Base-by-base conservation (phyloP, 306 rosid genomes). In the Adenanthera pavonina region DNA sequence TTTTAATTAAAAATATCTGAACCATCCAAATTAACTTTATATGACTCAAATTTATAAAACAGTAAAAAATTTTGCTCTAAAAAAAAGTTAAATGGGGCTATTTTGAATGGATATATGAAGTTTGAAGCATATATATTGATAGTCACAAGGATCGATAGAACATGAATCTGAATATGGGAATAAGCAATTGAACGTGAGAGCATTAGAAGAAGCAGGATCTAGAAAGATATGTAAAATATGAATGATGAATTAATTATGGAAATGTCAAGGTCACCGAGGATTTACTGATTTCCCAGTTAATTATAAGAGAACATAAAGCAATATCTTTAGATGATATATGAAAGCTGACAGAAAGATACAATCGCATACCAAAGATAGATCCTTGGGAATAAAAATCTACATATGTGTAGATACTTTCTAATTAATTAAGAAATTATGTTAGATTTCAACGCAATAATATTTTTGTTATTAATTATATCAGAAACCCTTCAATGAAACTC, bases 311-410 rank as follows among this genome's bases (percentile, higher is more conserved):
- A 57, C 8, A 33, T 33, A 25, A 30, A 60, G 66, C 36, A 60
- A 12, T 12, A 61, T 61, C 9, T 61, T 33, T 13, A 14, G 40
- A 61, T 61, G 14, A 33, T 61, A 38, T 34, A 34, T 30, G 40
- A 61, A 61, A 61, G 68, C 68, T 0, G 68, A 61, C 33, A 10
- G 44, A 47, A 2, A 13, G 35, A 57, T 33, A 8, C 64, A 57
- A 57, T 0, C 9, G 75, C 1, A 67, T 75, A 33, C 44, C 56
- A 64, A 47, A 41, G 3, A 69, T 71, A 75, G 77, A 81, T 78
- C 40, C 57, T 54, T 13, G 11, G 20, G 46, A 72, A 49, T 41
- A 36, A 68, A 7, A 52, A 35, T 69, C 78, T 74, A 74, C 38
- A 40, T 9, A 25, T 6, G 30, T 6, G 30, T 2, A 4, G 17